Conservation (phyloP, 129 eudicot species). For the Saussurea involucrata region DNA sequence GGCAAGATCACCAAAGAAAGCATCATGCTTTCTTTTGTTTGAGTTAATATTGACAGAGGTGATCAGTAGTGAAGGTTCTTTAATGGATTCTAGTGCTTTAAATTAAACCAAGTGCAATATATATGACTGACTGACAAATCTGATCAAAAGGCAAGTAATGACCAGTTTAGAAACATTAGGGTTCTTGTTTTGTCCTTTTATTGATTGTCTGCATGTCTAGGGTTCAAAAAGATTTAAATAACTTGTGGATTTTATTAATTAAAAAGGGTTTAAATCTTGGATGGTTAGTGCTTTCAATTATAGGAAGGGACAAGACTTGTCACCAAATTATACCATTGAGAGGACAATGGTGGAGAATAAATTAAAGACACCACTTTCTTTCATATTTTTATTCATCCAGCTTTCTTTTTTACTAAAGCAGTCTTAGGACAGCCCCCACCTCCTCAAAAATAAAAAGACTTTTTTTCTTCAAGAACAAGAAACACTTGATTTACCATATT, state of each 20-base stretch:
- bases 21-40: neutral
- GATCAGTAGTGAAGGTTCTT: conserved; percentile 8
- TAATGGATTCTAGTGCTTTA: conserved; percentile 7
- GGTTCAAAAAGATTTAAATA: conserved; percentile 13
- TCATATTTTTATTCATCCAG: conserved; percentile 12
- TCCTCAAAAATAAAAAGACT: neutral
- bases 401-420: conserved; percentile 21
- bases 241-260: neutral
- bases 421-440: conserved; percentile 23
- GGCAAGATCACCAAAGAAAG: neutral
- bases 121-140: conserved; percentile 24
- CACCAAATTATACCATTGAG: conserved; percentile 64
- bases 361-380: conserved; percentile 39
- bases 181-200: conserved; percentile 26
- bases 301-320: conserved; percentile 59
- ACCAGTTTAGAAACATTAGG: conserved; percentile 38
- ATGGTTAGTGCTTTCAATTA: conserved; percentile 59
- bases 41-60: neutral
- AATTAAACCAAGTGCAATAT: neutral
- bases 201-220: conserved; percentile 26
- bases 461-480: conserved; percentile 8
- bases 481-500: conserved; percentile 6
- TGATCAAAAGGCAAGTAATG: conserved; percentile 29
- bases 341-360: conserved; percentile 63
- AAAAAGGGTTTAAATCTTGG: conserved; percentile 25